Conservation (phyloP, 352 stramenopile genomes). For the Globisporangium megalacanthum region DNA sequence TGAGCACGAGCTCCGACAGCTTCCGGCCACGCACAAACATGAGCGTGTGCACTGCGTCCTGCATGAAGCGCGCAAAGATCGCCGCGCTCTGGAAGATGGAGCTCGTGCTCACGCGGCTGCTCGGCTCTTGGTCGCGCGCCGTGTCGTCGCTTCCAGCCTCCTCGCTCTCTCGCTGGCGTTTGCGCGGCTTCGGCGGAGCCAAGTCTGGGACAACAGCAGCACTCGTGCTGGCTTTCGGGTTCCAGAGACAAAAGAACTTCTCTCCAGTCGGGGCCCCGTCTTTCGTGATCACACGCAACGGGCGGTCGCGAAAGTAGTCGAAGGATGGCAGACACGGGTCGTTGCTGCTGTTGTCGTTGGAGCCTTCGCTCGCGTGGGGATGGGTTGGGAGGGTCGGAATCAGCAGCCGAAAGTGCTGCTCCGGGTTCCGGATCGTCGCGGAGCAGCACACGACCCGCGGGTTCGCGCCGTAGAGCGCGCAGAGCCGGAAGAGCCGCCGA, state of each 20-base stretch:
- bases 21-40: conserved; percentile 95
- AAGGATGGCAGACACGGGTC: conserved; percentile 27
- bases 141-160: not conserved
- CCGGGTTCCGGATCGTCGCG: conserved; percentile 93
- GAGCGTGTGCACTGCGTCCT: conserved; percentile 88
- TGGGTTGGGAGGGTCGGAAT: conserved; percentile 55
- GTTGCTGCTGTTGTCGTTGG: not conserved
- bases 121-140: not conserved
- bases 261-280: conserved; percentile 86
- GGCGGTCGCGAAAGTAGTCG: conserved; percentile 56
- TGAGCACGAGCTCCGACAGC: conserved; percentile 90
- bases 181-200: not conserved
- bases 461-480: conserved; percentile 69
- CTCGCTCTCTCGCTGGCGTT: not conserved
- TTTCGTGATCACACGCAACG: conserved; percentile 76
- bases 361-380: not conserved
- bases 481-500: conserved; percentile 87
- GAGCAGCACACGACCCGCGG: conserved; percentile 94
- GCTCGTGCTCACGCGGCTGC: conserved; percentile 24
- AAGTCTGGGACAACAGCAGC: not conserved
- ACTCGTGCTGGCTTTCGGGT: conserved; percentile 61
- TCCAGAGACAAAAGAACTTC: conserved; percentile 96
- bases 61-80: conserved; percentile 90
- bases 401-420: conserved; percentile 89
- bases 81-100: conserved; percentile 89